phyloP scores from a whole-genome alignment of 164 flowering plant genomes.

The Brasenia schreberi region DNA sequence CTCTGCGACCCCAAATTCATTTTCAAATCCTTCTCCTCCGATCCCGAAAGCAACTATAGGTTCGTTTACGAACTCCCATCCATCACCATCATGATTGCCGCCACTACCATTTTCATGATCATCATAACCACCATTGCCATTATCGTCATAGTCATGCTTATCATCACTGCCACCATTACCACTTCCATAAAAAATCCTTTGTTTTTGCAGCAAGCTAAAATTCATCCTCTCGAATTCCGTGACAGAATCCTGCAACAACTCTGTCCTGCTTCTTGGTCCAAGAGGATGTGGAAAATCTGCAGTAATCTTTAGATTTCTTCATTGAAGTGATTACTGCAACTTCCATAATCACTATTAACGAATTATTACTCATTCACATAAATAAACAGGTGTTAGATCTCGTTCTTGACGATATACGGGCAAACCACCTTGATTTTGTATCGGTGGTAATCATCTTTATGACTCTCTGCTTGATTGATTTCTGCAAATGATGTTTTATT shows the following conservation, averaged over 20 bases:
- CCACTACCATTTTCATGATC: background rate
- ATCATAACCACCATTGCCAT: background rate
- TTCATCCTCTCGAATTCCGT: slow-evolving; percentile 67
- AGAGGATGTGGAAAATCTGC: slow-evolving; percentile 87
- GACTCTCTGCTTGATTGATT: background rate
- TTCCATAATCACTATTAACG: no score
- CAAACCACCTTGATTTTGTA: slow-evolving; percentile 51
- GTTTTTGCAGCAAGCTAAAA: slow-evolving; percentile 64
- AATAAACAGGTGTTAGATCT: slow-evolving; percentile 67
- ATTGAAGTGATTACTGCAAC: background rate
- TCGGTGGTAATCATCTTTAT: slow-evolving; percentile 44
- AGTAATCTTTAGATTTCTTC: slow-evolving; percentile 16
- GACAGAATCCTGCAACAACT: slow-evolving; percentile 77
- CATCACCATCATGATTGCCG: background rate
- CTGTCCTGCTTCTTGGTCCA: slow-evolving; percentile 77
- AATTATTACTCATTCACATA: no score
- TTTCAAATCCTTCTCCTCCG: slow-evolving; percentile 29
- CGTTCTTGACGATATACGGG: slow-evolving; percentile 51
- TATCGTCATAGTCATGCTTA: background rate
- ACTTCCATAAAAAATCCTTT: background rate
- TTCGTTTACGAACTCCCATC: slow-evolving; percentile 3
- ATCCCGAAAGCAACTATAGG: slow-evolving; percentile 66
- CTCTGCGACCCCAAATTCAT: slow-evolving; percentile 45
- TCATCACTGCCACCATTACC: background rate
- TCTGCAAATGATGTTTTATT: background rate